phyloP scores from a whole-genome alignment of 169 alveolate species.

The Toxoplasma gondii region DNA sequence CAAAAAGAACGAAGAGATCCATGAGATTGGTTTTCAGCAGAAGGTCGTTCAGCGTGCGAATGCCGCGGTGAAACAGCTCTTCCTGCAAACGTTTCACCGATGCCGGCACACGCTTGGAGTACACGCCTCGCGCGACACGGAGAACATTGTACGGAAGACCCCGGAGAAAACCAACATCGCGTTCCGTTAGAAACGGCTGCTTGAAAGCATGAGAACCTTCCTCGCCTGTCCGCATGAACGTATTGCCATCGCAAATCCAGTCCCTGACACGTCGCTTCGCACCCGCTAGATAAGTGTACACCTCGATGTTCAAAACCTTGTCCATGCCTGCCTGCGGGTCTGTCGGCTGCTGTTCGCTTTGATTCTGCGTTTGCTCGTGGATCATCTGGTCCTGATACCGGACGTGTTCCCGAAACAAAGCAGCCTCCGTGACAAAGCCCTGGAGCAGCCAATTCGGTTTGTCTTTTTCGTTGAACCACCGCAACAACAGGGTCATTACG shows the following conservation, averaged over 20 bases:
- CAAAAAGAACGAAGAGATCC: slow-evolving; percentile 40
- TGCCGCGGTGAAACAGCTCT: slow-evolving; percentile 47
- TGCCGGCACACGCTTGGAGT: neutral
- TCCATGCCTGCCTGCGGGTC: slow-evolving; percentile 26
- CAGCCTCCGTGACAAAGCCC: slow-evolving; percentile 24
- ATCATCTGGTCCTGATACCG: slow-evolving; percentile 3
- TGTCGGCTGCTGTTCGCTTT: neutral
- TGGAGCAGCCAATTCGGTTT: slow-evolving; percentile 1
- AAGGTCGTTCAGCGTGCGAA: slow-evolving; percentile 11
- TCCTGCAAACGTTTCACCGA: slow-evolving; percentile 24
- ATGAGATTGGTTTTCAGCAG: slow-evolving; percentile 43
- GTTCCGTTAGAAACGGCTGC: slow-evolving; percentile 31
- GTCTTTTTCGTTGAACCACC: neutral
- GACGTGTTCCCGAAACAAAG: slow-evolving; percentile 29
- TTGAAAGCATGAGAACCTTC: neutral
- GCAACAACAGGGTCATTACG: slow-evolving; percentile 40
- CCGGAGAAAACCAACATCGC: slow-evolving; percentile 32
- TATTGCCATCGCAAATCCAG: slow-evolving; percentile 56
- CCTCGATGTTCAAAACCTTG: neutral
- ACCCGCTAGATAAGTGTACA: slow-evolving; percentile 30
- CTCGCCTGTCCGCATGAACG: slow-evolving; percentile 47
- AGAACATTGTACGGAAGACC: slow-evolving; percentile 50
- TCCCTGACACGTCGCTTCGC: slow-evolving; percentile 25
- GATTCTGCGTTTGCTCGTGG: neutral
- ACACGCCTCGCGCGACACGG: slow-evolving; percentile 39